Base-by-base conservation (phyloP, 2,329 filamentous ascomycete genomes). In the Zymoseptoria passerinii region DNA sequence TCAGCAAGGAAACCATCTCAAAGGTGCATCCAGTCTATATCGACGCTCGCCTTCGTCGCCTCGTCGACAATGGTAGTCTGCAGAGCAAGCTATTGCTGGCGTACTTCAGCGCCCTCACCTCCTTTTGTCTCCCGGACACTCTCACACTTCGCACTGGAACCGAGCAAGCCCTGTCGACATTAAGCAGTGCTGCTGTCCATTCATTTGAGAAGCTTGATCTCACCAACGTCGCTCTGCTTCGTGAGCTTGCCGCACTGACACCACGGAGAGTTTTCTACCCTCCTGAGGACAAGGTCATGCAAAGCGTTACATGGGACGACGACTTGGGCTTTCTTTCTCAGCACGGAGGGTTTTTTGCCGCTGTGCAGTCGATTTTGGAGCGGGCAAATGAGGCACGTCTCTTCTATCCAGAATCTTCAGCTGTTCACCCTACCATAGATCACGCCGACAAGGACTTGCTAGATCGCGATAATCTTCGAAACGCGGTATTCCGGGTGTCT, bases 71-170 rank as follows among this genome's bases (percentile, higher is more conserved):
- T 0, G 67, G 67, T 0, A 61, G 69, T 84, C 0, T 70, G 83
- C 0, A 61, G 48, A 58, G 59, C 56, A 63, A 65, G 49, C 51
- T 70, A 2, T 66, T 58, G 50, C n/a, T 67, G 63, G 84, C 83
- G 0, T 68, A 78, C 4, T 67, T 84, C 0, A 85, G 89, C 65
- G 85, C 84, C 0, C 70, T 78, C 3, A 88, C 85, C 0, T 84
- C 84, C 0, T 82, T 79, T 28, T 64, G 78, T 0, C 44, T 87
- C 0, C 78, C 81, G 0, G 86, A 88, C 64, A 70, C 74, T 0
- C 73, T 89, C 0, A 87, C 83, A 0, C 72, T 76, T 0, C 74
- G 78, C 0, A 88, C 83, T 0, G 86, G 86, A 0, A 79, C 77
- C 0, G 85, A 88, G 65, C 84, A 87, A 67, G 64, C 70, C 2